Base-by-base conservation (phyloP, 768 basidiomycete species). In the Candolleomyces aberdarensis region DNA sequence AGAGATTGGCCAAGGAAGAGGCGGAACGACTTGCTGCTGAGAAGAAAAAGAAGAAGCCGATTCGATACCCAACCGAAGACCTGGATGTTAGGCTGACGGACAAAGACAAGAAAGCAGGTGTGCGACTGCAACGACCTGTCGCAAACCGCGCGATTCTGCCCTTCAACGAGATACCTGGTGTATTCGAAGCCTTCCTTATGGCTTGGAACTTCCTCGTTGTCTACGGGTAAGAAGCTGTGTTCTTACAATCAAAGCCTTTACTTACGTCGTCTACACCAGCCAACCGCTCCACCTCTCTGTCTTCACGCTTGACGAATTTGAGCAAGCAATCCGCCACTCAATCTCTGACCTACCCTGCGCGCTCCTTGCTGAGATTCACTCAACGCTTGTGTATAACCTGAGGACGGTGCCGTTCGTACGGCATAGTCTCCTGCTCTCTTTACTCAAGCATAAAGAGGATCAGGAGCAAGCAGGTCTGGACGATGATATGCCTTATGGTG, bases 11-110 rank as follows among this genome's bases (percentile, higher is more conserved):
- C 13, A 89, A 87, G 72, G 87, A 87, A 67, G 90, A 90, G 68
- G 84, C 84, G 13, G 89, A 89, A 56, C 82, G 84, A 48, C 76
- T 88, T 29, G 87, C 86, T 26, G 84, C 86, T 6, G 88, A 91
- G 70, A 89, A 88, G 76, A 90, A 91, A 73, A 93, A 92, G 78
- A 94, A 91, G 78, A 94, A 91, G 67, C 89, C 92, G 1, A 74
- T 96, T 65, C 91, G 94, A 54, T 97, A 96, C 72, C 94, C 94
- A 0, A 94, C 93, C 1, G 94, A 97, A 73, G 94, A 96, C 72
- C 78, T 96, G 49, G 93, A 95, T 70, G 85, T 96, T 62, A 82
- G 82, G 59, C 72, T 94, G 55, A 79, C 85, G 29, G 91, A 93
- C 53, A 91, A 88, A 72, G 93, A 95, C 71, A 91, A 86, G 74